Evolutionary conservation across 129 eudicot genomes (phyloP).

Genomic region (Kitagawia praeruptora): DNA sequence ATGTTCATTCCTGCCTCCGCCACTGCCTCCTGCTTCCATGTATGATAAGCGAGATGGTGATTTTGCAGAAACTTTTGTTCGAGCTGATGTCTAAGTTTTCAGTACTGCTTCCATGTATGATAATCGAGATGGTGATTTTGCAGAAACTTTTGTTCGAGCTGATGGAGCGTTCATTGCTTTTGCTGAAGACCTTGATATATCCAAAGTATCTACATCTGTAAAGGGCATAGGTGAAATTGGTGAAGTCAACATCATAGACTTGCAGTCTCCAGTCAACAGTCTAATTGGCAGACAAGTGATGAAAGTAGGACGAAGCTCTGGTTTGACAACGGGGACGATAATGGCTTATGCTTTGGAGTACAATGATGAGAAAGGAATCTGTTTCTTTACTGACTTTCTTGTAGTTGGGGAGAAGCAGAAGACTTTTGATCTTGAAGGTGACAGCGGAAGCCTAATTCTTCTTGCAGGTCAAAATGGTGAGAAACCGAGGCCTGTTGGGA

Average conservation of each 20-base stretch:
- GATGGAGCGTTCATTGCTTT: constrained; percentile 91
- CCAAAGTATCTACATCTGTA: constrained; percentile 48
- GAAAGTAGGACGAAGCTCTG: constrained; percentile 91
- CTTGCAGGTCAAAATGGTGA: constrained; percentile 56
- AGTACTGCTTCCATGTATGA: background rate
- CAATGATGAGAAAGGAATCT: constrained; percentile 74
- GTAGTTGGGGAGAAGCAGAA: constrained; percentile 76
- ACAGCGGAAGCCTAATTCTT: constrained; percentile 83
- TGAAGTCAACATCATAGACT: constrained; percentile 58
- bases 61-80: constrained; percentile 73
- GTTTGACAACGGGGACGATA: constrained; percentile 79
- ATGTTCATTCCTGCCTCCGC: no score
- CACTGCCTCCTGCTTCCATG: constrained; percentile 1
- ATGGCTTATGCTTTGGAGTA: constrained; percentile 88
- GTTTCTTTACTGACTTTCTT: constrained; percentile 76
- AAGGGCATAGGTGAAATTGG: constrained; percentile 74
- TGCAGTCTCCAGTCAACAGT: constrained; percentile 66
- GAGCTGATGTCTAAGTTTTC: background rate
- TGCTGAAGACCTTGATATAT: constrained; percentile 55
- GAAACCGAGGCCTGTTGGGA: constrained; percentile 73
- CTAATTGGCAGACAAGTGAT: constrained; percentile 65
- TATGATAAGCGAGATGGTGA: constrained; percentile 7
- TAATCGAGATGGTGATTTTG: constrained; percentile 18
- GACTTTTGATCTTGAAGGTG: constrained; percentile 93
- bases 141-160: constrained; percentile 91